Conservation (phyloP, 75 land plant species). For the Ceratopteris richardii region DNA sequence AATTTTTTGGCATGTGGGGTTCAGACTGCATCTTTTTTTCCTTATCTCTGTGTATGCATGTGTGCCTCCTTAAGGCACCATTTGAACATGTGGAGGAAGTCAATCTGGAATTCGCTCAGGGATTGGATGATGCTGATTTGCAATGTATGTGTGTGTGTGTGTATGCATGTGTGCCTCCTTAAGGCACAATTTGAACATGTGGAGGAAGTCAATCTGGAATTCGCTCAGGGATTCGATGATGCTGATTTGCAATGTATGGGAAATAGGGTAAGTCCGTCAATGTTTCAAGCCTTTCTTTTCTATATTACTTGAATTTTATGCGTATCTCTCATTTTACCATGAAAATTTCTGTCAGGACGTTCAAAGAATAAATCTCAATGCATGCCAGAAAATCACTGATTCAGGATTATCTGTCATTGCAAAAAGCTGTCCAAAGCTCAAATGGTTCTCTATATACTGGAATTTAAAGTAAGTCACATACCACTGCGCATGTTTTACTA, state of each 20-base stretch:
- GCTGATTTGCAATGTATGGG: slow-evolving; percentile 22
- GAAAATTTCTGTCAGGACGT: slow-evolving; percentile 30
- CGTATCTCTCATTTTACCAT: slow-evolving; percentile 6
- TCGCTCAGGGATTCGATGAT: slow-evolving; percentile 82
- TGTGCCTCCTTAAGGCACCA: slow-evolving; percentile 34
- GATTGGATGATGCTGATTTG: slow-evolving; percentile 55
- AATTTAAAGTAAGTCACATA: slow-evolving; percentile 65
- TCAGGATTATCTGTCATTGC: slow-evolving; percentile 50
- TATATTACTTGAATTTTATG: too few species aligned
- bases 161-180: too few species aligned
- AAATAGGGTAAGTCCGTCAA: background rate
- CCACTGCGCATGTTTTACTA: background rate
- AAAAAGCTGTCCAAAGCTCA: slow-evolving; percentile 45
- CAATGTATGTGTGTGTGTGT: slow-evolving; percentile 9
- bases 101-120: slow-evolving; percentile 85
- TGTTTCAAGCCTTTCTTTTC: background rate
- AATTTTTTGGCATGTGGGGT: too few species aligned
- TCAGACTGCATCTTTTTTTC: too few species aligned
- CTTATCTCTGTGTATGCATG: too few species aligned
- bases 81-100: slow-evolving; percentile 53
- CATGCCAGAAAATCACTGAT: slow-evolving; percentile 86
- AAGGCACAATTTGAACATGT: slow-evolving; percentile 59
- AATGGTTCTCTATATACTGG: slow-evolving; percentile 79
- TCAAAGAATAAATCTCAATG: slow-evolving; percentile 66
- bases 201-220: slow-evolving; percentile 73